These are phyloP conservation scores for Euphorbia pulcherrima DNA, from an alignment of 345 rosid species.

Conservation along the genomic window DNA sequence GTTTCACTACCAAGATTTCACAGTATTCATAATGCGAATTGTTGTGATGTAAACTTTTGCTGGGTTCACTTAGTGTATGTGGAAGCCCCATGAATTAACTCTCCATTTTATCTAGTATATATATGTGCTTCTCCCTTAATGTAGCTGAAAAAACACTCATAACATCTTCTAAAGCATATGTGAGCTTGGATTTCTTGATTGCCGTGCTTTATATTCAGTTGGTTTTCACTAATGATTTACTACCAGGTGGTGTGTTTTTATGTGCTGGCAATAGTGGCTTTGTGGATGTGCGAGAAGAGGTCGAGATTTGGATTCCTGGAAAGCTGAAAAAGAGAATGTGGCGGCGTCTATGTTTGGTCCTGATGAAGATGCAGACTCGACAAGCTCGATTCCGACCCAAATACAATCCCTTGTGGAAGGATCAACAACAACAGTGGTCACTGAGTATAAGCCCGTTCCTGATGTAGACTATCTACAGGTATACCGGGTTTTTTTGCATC, in stretches of 20 bases:
- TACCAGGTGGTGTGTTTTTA: conserved; percentile 64
- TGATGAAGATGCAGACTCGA: conserved; percentile 51
- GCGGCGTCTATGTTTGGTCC: conserved; percentile 50
- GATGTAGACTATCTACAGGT: conserved; percentile 97
- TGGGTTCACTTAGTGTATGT: neutral
- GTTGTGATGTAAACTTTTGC: neutral
- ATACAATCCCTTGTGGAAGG: conserved; percentile 80
- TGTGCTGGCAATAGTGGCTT: conserved; percentile 77
- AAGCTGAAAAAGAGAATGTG: conserved; percentile 39
- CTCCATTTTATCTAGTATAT: neutral
- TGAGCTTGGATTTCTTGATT: conserved; percentile 31
- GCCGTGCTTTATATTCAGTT: conserved; percentile 39
- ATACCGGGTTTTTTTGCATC: conserved; percentile 5
- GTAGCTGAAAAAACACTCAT: too few species aligned
- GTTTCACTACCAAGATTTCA: too few species aligned
- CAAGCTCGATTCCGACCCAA: conserved; percentile 60
- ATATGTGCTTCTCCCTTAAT: too few species aligned
- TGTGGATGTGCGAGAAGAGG: conserved; percentile 50
- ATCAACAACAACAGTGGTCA: conserved; percentile 52
- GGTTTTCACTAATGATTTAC: conserved; percentile 67
- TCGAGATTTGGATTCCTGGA: conserved; percentile 36
- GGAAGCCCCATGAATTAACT: neutral
- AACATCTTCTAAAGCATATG: neutral
- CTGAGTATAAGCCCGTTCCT: conserved; percentile 63
- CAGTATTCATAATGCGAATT: too few species aligned